Conservation (phyloP, 179 eudicot species). For the Beta lomatogona region DNA sequence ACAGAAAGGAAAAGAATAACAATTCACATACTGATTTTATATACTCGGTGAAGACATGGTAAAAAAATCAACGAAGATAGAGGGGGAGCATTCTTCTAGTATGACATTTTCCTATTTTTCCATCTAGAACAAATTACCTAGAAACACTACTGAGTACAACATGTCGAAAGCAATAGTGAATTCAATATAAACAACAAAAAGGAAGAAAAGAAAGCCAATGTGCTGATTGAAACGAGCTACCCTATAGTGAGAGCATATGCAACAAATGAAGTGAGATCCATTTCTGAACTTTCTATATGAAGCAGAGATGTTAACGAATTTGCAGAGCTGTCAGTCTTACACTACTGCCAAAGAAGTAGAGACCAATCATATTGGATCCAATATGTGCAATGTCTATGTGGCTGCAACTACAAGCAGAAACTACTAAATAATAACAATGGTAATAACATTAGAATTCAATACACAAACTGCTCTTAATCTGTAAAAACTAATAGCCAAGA, state of each 20-base stretch:
- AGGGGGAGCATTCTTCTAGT: not conserved
- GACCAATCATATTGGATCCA: constrained; percentile 78
- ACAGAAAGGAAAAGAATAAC: too few species aligned
- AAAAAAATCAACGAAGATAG: too few species aligned
- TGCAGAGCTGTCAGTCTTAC: constrained; percentile 39
- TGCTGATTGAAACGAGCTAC: not conserved
- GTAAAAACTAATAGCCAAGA: constrained; percentile 10
- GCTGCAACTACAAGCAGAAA: constrained; percentile 32
- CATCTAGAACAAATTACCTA: not conserved
- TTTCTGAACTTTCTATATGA: not conserved
- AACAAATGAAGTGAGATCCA: not conserved
- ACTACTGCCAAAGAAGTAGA: constrained; percentile 76
- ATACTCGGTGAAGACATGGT: too few species aligned
- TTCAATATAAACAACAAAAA: not conserved
- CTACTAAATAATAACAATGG: not conserved
- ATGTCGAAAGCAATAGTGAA: not conserved
- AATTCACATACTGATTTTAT: too few species aligned
- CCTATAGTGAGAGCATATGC: not conserved
- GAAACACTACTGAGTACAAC: not conserved
- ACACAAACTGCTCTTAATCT: not conserved
- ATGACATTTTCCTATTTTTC: not conserved
- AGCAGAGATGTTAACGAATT: constrained; percentile 1
- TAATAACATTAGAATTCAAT: not conserved
- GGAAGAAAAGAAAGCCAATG: not conserved
- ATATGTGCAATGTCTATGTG: constrained; percentile 62